Evolutionary conservation across 2,329 filamentous ascomycete species (phyloP).

Genomic region (Fusarium zealandicum): DNA sequence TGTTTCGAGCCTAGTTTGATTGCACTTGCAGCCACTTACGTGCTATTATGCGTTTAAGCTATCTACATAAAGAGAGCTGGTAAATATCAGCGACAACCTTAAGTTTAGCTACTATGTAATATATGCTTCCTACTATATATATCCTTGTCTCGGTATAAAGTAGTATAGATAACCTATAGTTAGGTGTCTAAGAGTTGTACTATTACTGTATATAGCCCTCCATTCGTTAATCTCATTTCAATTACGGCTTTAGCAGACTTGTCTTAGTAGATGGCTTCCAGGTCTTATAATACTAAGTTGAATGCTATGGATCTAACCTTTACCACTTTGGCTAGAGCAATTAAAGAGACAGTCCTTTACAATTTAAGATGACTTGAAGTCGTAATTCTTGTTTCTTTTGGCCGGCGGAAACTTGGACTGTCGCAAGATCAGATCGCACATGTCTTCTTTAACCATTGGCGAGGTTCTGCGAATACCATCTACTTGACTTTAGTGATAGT

Average conservation of each 20-base stretch:
- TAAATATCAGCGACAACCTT: too few relatives aligned
- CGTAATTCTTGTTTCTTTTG: fast-evolving
- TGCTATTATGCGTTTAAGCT: too few relatives aligned
- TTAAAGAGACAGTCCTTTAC: constrained; percentile 50
- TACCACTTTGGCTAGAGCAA: constrained; percentile 47
- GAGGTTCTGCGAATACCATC: constrained; percentile 43
- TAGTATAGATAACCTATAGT: too few relatives aligned
- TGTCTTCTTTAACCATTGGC: constrained; percentile 45
- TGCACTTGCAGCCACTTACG: constrained; percentile 5
- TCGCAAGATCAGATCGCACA: constrained; percentile 39
- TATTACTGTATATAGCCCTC: too few relatives aligned
- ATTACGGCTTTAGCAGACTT: constrained; percentile 35
- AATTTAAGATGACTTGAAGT: constrained; percentile 49
- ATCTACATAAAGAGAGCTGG: too few relatives aligned
- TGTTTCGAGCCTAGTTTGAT: constrained; percentile 14
- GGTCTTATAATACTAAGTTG: constrained; percentile 35
- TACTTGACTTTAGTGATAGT: constrained; percentile 46
- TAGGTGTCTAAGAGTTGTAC: too few relatives aligned
- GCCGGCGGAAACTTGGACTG: not conserved
- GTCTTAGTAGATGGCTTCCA: constrained; percentile 36
- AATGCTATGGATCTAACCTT: constrained; percentile 39
- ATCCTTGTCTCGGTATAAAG: too few relatives aligned
- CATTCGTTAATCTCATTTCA: too few relatives aligned
- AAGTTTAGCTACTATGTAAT: too few relatives aligned
- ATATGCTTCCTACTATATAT: too few relatives aligned